Base-by-base conservation (phyloP, 2,329 filamentous ascomycete species). In the Botryosphaeria dothidea region DNA sequence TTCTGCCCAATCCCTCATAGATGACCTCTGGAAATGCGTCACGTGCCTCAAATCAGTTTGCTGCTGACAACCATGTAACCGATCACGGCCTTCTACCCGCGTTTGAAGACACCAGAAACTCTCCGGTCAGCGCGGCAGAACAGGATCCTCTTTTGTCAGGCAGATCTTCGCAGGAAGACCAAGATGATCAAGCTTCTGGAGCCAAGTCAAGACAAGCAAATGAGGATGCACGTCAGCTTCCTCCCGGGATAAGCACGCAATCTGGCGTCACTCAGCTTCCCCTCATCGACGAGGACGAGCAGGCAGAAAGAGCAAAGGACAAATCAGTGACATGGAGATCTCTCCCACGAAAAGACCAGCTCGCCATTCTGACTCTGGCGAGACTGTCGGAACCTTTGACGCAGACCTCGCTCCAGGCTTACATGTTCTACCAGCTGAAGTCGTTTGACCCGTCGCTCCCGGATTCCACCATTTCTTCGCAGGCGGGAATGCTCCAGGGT, bases 341-440 rank as follows among this genome's bases (percentile, higher is more conserved):
- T 13, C 81, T 96, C 1, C 93, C 93, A 0, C 84, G 86, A 65
- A 96, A 93, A 76, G 83, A 86, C 51, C 92, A 96, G 77, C 84
- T 96, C 21, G 79, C 89, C 31, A 88, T 96, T 65, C 83, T 96
- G 57, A 92, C 90, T 0, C 79, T 96, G 49, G 90, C 92, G 8
- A 87, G 93, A 29, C 81, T 96, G 23, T 92, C 90, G 11, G 93
- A 96, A 74, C 92, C 92, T 3, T 80, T 96, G 38, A 90, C 92
- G 0, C 91, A 95, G 73, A 93, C 91, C 0, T 77, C 75, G 0
- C 70, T 78, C 2, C 74, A 75, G 15, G 64, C 90, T 1, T 96
- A 96, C 77, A 88, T 96, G 82, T 96, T 92, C 78, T 96, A 94
- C 77, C 92, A 95, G 75, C 85, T 97, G n/a, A 88, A 87, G 70